Percentiles rank a stretch among this genome's conserved stretches.
phyloP scores from a whole-genome alignment of 2,329 filamentous ascomycete species.

The Aspergillus tanneri region DNA sequence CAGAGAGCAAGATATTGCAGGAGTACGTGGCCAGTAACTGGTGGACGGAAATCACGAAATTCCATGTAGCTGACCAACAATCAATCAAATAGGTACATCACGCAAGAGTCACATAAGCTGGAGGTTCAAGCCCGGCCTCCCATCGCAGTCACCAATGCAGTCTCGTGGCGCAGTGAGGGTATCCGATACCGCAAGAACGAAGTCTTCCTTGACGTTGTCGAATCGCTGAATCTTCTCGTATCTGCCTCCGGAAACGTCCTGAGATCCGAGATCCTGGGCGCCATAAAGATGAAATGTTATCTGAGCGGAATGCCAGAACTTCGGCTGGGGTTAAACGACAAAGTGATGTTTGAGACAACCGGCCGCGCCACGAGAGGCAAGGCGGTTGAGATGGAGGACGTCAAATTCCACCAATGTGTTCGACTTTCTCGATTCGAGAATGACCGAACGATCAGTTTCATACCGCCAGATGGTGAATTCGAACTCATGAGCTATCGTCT shows the following conservation, averaged over 20 bases:
- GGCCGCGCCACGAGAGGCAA: constrained; percentile 91
- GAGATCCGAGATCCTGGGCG: constrained; percentile 91
- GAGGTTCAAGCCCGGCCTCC: constrained; percentile 94
- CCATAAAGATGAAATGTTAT: constrained; percentile 99
- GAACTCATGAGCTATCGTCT: constrained; percentile 99
- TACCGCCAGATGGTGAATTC: constrained; percentile 96
- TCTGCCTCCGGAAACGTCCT: constrained; percentile 92
- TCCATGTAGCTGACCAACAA: background rate
- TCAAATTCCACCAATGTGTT: constrained; percentile 99
- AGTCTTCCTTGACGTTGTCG: constrained; percentile 95
- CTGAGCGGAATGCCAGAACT: constrained; percentile 97
- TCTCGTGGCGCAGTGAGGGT: constrained; percentile 96
- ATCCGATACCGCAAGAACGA: constrained; percentile 99
- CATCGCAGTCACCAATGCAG: constrained; percentile 96
- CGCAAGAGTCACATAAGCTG: constrained; percentile 97
- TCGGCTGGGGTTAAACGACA: constrained; percentile 92
- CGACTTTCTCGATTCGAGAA: constrained; percentile 95
- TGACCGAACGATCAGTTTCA: constrained; percentile 97
- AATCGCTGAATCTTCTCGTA: constrained; percentile 93
- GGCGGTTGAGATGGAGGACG: constrained; percentile 98
- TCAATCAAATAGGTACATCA: constrained; percentile 68
- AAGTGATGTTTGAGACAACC: constrained; percentile 99
- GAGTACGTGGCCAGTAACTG: no score
- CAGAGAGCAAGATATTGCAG: constrained; percentile 96
- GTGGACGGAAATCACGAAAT: constrained; percentile 16